Conservation (phyloP, 441 rosid genomes). For the Arabidopsis lyrata region DNA sequence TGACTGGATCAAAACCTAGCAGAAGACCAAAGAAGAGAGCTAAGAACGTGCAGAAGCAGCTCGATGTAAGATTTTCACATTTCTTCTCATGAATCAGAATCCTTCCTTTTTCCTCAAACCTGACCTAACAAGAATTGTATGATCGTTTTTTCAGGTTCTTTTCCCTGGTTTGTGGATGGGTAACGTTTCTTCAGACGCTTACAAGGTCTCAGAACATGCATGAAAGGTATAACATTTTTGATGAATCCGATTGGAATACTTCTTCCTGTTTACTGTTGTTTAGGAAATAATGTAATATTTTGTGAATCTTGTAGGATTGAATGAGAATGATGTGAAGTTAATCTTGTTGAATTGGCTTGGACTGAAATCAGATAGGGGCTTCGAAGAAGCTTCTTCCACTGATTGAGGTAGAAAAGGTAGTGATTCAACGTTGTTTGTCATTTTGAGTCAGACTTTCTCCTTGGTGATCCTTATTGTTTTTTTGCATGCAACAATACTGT, state of each 20-base stretch:
- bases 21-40: slow-evolving; percentile 58
- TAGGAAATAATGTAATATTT: not conserved
- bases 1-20: slow-evolving; percentile 57
- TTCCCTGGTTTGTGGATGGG: slow-evolving; percentile 77
- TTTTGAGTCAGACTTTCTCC: not conserved
- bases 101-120: slow-evolving; percentile 1
- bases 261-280: not conserved
- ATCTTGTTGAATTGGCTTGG: slow-evolving; percentile 34
- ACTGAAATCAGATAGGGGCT: slow-evolving; percentile 11
- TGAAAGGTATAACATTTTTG: slow-evolving; percentile 49
- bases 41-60: slow-evolving; percentile 55
- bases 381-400: slow-evolving; percentile 9
- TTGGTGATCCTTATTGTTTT: not conserved
- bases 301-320: slow-evolving; percentile 49
- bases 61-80: slow-evolving; percentile 50
- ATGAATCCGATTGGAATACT: slow-evolving; percentile 19
- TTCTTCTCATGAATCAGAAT: slow-evolving; percentile 5
- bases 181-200: slow-evolving; percentile 62
- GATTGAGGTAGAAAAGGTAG: slow-evolving; percentile 26
- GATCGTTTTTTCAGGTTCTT: slow-evolving; percentile 48
- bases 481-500: not conserved
- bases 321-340: slow-evolving; percentile 39
- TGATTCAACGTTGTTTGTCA: slow-evolving; percentile 24
- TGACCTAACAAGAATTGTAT: not conserved
- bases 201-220: slow-evolving; percentile 59